phyloP scores from a whole-genome alignment of 192 early-diverging fungal species.

The Coemansia sp. region DNA sequence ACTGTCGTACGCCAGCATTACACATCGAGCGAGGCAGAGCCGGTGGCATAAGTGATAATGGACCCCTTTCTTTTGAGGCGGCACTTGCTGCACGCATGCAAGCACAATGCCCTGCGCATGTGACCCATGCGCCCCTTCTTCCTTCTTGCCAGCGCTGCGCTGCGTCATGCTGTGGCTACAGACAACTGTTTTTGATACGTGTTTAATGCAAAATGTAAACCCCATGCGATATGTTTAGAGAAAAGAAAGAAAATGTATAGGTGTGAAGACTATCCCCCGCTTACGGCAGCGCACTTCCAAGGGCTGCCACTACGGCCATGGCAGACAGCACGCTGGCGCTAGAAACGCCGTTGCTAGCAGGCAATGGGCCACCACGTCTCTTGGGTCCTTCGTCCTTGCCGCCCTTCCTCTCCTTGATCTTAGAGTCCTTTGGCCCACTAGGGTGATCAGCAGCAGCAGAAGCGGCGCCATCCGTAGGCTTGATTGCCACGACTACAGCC shows the following conservation, averaged over 20 bases:
- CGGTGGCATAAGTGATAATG: background rate
- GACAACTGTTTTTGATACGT: background rate
- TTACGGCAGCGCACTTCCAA: background rate
- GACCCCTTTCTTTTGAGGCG: background rate
- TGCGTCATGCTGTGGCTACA: background rate
- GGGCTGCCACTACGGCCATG: background rate
- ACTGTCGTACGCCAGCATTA: background rate
- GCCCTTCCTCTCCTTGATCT: conserved; percentile 34
- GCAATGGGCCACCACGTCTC: conserved; percentile 42
- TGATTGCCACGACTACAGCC: conserved; percentile 4
- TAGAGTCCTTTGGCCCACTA: conserved; percentile 9
- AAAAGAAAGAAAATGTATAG: background rate
- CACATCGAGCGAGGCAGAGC: background rate
- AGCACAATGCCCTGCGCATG: conserved; percentile 3
- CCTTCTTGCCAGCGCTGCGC: background rate
- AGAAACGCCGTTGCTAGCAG: conserved; percentile 21
- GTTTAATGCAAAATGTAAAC: background rate
- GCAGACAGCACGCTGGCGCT: conserved; percentile 20
- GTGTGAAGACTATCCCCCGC: background rate
- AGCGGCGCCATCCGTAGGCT: conserved; percentile 3
- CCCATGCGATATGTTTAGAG: background rate
- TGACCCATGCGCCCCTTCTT: conserved; percentile 1
- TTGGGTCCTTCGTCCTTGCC: conserved; percentile 26
- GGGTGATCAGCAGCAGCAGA: conserved; percentile 5
- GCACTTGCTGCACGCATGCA: background rate